Conservation (phyloP, 1,284 basidiomycete genomes). For the Leccinum pachyderme region DNA sequence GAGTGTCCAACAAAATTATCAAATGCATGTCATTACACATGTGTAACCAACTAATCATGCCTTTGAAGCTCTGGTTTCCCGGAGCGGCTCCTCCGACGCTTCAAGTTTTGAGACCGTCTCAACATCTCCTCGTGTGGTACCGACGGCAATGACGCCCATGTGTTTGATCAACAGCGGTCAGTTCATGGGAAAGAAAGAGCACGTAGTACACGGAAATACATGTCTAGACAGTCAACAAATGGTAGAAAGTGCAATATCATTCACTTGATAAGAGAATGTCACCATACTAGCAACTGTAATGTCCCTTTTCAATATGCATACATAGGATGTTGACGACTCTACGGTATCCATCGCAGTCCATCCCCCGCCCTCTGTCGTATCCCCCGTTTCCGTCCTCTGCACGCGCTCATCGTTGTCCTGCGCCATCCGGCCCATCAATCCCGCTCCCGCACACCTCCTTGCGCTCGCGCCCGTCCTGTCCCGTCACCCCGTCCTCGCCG, state of each 20-base stretch:
- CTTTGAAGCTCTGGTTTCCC: constrained; percentile 45
- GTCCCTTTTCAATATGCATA: constrained; percentile 47
- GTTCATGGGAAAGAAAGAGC: constrained; percentile 20
- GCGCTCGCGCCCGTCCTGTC: too few species aligned
- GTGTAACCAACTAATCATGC: neutral
- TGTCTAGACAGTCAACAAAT: constrained; percentile 44
- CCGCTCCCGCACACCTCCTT: too few species aligned
- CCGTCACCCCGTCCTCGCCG: too few species aligned
- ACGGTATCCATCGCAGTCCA: too few species aligned
- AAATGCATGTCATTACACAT: neutral
- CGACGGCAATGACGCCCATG: constrained; percentile 86
- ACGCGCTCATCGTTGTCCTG: too few species aligned
- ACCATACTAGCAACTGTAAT: constrained; percentile 90
- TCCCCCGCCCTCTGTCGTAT: too few species aligned
- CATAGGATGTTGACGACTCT: too few species aligned
- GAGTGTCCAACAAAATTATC: neutral
- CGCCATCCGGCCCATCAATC: too few species aligned
- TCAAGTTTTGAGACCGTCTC: constrained; percentile 60
- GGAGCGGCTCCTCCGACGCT: constrained; percentile 60
- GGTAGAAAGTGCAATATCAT: constrained; percentile 15
- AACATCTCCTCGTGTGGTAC: constrained; percentile 70
- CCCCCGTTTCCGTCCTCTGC: too few species aligned
- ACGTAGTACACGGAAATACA: constrained; percentile 79
- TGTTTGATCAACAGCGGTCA: constrained; percentile 49
- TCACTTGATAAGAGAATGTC: constrained; percentile 75